These are phyloP conservation scores for Lipomyces oligophaga DNA, from an alignment of 805 yeast species.

Conservation along the genomic window DNA sequence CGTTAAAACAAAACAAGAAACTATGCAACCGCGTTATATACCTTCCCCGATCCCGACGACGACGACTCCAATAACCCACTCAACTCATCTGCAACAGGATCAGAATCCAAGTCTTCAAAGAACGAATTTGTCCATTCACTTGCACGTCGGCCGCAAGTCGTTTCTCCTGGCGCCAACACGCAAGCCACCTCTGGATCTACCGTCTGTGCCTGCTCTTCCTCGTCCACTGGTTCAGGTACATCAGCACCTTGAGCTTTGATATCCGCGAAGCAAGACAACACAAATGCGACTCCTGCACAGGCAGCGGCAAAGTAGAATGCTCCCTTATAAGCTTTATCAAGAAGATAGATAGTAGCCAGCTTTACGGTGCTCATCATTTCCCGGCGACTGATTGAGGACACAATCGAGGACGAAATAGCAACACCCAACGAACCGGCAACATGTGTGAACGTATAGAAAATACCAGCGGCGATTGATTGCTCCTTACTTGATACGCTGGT, in stretches of 20 bases:
- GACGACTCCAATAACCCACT: slow-evolving; percentile 4
- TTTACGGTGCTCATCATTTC: neutral
- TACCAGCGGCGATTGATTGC: slow-evolving; percentile 49
- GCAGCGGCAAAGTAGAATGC: slow-evolving; percentile 38
- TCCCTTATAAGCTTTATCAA: slow-evolving; percentile 21
- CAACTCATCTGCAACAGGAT: slow-evolving; percentile 6
- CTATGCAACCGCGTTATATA: too few relatives aligned
- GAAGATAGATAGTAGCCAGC: slow-evolving; percentile 1
- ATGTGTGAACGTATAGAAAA: slow-evolving; percentile 46
- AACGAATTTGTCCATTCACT: neutral
- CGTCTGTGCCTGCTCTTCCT: slow-evolving; percentile 1
- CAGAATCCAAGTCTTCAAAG: slow-evolving; percentile 8
- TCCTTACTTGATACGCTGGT: slow-evolving; percentile 41
- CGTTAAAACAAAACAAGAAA: too few relatives aligned
- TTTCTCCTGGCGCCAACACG: slow-evolving; percentile 7
- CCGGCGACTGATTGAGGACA: slow-evolving; percentile 33
- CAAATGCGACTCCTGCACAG: slow-evolving; percentile 33
- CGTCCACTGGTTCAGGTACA: neutral
- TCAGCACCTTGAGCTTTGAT: slow-evolving; percentile 35
- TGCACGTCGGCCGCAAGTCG: slow-evolving; percentile 5
- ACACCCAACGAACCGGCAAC: slow-evolving; percentile 44
- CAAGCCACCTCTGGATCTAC: slow-evolving; percentile 11
- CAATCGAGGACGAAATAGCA: slow-evolving; percentile 43
- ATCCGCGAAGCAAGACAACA: slow-evolving; percentile 36
- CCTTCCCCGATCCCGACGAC: too few relatives aligned